These are phyloP conservation scores for Xylaria sp. DNA, from an alignment of 2,329 filamentous ascomycete genomes.

Conservation along the genomic window DNA sequence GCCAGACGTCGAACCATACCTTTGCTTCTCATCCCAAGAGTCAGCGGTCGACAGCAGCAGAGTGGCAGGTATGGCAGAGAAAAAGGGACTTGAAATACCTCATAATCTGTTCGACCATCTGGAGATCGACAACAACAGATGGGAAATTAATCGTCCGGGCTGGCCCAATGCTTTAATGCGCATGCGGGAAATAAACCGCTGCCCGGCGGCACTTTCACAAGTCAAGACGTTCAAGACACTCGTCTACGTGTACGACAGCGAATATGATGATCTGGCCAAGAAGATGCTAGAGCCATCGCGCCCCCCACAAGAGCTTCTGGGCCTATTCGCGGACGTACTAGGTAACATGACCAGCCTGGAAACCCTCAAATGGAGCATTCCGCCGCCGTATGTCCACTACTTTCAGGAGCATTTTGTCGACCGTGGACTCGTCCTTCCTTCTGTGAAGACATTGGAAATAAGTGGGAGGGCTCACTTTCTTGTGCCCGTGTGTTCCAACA, in stretches of 20 bases:
- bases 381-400: not conserved
- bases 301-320: not conserved
- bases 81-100: not conserved
- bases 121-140: not conserved
- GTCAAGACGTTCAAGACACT: constrained; percentile 2
- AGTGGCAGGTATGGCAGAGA: not conserved
- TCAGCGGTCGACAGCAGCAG: not conserved
- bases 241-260: not conserved
- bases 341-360: constrained; percentile 19
- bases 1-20: not conserved
- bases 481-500: constrained; percentile 11
- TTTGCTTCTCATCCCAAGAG: not conserved
- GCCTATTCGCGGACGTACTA: constrained; percentile 1
- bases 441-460: constrained; percentile 1
- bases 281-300: not conserved
- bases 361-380: constrained; percentile 3
- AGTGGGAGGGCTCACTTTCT: constrained; percentile 1
- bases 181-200: not conserved
- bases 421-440: constrained; percentile 2
- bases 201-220: constrained; percentile 9
- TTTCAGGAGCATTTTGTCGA: constrained; percentile 2
- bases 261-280: not conserved
- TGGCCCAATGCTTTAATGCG: constrained; percentile 5
- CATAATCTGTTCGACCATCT: constrained; percentile 9
- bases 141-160: not conserved